Evolutionary conservation across 331 rosid species (phyloP), one percentile per base, ranked within the genome.

Genomic region (Rosa hybrid): DNA sequence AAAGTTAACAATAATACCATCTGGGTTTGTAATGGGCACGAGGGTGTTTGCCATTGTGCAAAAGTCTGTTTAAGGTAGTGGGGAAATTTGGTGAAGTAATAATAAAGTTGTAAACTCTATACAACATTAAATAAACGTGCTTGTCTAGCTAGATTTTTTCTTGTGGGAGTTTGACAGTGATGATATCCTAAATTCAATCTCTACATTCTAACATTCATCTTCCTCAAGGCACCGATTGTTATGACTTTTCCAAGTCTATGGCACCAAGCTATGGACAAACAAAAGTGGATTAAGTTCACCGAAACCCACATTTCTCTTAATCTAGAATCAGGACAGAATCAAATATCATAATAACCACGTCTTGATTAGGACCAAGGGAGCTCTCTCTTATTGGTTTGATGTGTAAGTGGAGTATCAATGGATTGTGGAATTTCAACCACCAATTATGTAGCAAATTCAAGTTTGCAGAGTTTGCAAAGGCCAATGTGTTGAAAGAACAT

Each of bases 41-140:
- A 68, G 72, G 50, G 27, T 39, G 72, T 41, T 68, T 67, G 46
- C 72, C 49, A 67, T 39, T 67, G 71, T 12, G 20, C 38, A 25
- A 25, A 67, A 67, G 51, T 18, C 8, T 68, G 50, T 64, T 64
- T 64, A 30, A 3, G 44, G 44, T 68, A 20, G 72, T 68, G 72
- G 72, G 39, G 50, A 41, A 39, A 68, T 68, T 68, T 68, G 72
- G 72, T 68, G 72, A 68, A 41, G 50, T 7, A 41, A 44, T 39
- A 41, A 41, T 20, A 9, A 8, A 41, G 50, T 39, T 10, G 23
- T 18, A n/a, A 10, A 39, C 23, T 65, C 71, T 41, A 38, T 5
- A n/a, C 67, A 38, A 20, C 77, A 54, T 38, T 20, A 38, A 30
- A 17, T 67, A 74, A 74, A 74, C 77, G 77, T 74, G 77, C 77